A percentile compares a stretch with the other conserved stretches of the same genome.
Evolutionary conservation across 768 basidiomycete species (phyloP).

Genomic region (Cystofilobasidium ferigula): DNA sequence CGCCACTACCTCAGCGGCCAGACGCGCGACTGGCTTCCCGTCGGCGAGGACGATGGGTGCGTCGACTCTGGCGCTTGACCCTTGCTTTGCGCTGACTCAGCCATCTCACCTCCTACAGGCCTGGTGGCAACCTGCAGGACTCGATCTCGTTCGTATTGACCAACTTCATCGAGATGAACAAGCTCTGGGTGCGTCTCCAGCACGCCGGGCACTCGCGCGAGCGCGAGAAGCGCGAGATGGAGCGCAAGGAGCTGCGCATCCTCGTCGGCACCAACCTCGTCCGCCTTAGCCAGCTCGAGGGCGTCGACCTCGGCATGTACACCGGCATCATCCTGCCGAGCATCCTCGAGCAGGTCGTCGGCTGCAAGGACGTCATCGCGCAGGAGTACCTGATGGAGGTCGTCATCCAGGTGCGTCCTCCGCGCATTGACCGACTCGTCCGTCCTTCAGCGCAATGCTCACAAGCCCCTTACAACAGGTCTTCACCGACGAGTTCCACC

Average conservation of each 20-base stretch:
- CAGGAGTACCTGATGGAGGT: constrained; percentile 99
- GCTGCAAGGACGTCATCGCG: constrained; percentile 95
- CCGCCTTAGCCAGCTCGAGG: constrained; percentile 85
- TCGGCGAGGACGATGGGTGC: constrained; percentile 74
- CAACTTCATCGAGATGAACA: constrained; percentile 99
- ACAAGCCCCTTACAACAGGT: constrained; percentile 50
- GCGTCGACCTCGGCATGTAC: constrained; percentile 90
- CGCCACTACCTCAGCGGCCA: constrained; percentile 95
- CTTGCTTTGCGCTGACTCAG: background rate
- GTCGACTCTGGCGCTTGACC: constrained; percentile 19
- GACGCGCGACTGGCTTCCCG: constrained; percentile 86
- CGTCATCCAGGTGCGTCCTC: constrained; percentile 70
- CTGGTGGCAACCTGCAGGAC: constrained; percentile 80
- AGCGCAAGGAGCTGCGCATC: constrained; percentile 86
- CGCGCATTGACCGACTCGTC: background rate
- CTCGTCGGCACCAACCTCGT: constrained; percentile 97
- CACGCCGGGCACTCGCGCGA: constrained; percentile 96
- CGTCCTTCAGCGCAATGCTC: too few relatives aligned
- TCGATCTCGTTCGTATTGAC: constrained; percentile 91
- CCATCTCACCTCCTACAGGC: constrained; percentile 43
- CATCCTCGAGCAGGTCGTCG: constrained; percentile 91
- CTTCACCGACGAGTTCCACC: constrained; percentile 96
- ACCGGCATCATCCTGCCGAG: constrained; percentile 73
- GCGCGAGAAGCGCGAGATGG: constrained; percentile 92
- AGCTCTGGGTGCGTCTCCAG: constrained; percentile 96